These are phyloP conservation scores for Hapsidospora chrysogenum DNA, from an alignment of 495 filamentous ascomycete species.

Conservation along the genomic window DNA sequence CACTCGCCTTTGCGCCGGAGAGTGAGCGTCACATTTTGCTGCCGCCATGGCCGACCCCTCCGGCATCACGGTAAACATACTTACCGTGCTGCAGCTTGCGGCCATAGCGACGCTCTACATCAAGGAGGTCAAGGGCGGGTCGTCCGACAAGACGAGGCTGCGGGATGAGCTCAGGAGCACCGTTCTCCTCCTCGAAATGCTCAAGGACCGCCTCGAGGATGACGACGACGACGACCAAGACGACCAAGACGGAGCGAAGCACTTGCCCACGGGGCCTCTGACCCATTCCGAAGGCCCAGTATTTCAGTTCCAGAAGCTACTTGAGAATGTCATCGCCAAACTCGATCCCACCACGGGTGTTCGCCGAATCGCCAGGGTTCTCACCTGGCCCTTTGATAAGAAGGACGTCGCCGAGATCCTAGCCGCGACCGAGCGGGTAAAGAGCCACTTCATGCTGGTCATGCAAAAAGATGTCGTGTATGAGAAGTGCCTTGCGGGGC, in stretches of 20 bases:
- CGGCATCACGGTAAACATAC: background rate
- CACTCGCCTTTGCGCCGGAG: no score
- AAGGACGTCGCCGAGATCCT: background rate
- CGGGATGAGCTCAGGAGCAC: background rate
- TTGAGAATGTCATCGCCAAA: background rate
- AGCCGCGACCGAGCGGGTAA: background rate
- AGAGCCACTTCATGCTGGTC: background rate
- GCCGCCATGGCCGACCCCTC: background rate
- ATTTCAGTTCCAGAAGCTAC: background rate
- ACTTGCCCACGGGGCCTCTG: background rate
- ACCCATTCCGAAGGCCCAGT: background rate
- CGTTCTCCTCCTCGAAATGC: background rate
- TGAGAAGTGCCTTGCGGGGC: background rate
- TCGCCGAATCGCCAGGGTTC: background rate
- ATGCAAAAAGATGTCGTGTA: background rate
- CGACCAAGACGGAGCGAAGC: background rate
- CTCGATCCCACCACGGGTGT: background rate
- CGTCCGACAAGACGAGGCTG: background rate
- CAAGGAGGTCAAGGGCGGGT: background rate
- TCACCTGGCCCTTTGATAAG: constrained; percentile 1
- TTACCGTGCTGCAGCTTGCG: background rate
- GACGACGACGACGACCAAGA: background rate
- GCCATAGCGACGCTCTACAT: background rate
- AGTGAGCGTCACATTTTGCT: no score
- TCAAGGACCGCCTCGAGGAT: background rate